Evolutionary conservation across 2,329 filamentous ascomycete species (phyloP), one percentile per base, ranked within the genome.

Genomic region (Anisogramma anomala): DNA sequence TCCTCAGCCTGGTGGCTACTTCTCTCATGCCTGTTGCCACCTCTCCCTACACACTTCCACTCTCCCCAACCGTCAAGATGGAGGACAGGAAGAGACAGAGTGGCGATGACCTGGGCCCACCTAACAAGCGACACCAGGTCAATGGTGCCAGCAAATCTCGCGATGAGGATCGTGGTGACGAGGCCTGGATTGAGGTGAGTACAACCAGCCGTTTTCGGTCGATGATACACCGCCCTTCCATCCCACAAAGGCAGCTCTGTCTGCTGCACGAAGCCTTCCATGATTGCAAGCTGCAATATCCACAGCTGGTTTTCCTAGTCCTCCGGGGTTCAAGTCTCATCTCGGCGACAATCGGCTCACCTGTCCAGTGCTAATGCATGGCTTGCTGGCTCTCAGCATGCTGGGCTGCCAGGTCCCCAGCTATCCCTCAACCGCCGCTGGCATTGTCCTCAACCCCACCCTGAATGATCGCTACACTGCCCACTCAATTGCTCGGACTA

Each of bases 51-150:
- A 64, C 67, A 59, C 73, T 80, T 72, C 77, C 79, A 75, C 77
- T 83, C 71, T 82, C 85, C 69, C 79, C 79, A 74, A 73, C 84
- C 67, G 71, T 79, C 71, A 94, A 91, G 77, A 98, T 96, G 89
- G 91, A 98, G 75, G 91, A 96, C 72, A 86, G 91, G 77, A 98
- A 98, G 77, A 80, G 91, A 77, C 83, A 87, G 59, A 83, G 82
- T 59, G 69, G 77, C 56, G 84, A 91, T 62, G 86, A 95, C 53
- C 70, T 84, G 57, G 84, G 83, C 51, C 89, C 89, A 51, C 88
- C 89, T 17, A 83, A 79, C 58, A 98, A 96, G 72, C 82, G 87
- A 65, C 84, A 94, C 62, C 84, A 86, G 42, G 74, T 89, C 51
- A 95, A 94, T 70, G 87, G 87, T 56, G 66, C 70, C 49, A 71